Evolutionary conservation across 106 monocot genomes (phyloP), one percentile per base, ranked within the genome.

Genomic region (Apostasia shenzhenica): DNA sequence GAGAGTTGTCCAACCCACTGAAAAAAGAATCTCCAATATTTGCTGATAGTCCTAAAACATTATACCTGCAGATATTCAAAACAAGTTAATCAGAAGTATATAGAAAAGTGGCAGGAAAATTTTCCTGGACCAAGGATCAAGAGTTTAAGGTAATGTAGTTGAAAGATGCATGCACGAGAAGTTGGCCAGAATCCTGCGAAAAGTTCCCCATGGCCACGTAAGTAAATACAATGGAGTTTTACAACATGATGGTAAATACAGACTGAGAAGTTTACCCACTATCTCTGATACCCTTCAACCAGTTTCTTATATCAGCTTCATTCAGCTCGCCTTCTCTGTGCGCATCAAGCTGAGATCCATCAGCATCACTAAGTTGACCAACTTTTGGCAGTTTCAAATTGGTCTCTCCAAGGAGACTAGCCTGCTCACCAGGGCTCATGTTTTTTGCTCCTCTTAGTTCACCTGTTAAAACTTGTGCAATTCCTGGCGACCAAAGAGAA

Each of bases 211-310:
- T 26, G 26, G 26, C 26, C 26, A 26, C 26, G 26, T 26, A 26
- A 26, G 26, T 26, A 26, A 26, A 26, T 26, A 26, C 26, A 26
- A 26, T 26, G 26, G 26, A 26, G 26, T 26, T 26, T 26, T 26
- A 26, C 26, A 26, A 26, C 26, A 26, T 26, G 26, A 26, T 26
- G 26, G 26, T 26, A 26, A 64, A n/a, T 46, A 8, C 8, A 10
- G 38, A 2, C 51, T 5, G 8, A 65, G 1, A 65, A 48, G 14
- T 77, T 81, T 85, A 99, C 99, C 99, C 90, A 70, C 99, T 99
- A 57, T 99, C 99, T 75, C 99, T 76, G 14, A 93, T 83, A 45
- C 93, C 82, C 72, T 90, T 93, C 59, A 99, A 71, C 99, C 99
- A 99, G 66, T 99, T 99, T 70, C 93, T 85, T 48, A 93, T 76